These are phyloP conservation scores for Colletotrichum costaricense DNA, from an alignment of 2,329 filamentous ascomycete genomes.

Conservation along the genomic window DNA sequence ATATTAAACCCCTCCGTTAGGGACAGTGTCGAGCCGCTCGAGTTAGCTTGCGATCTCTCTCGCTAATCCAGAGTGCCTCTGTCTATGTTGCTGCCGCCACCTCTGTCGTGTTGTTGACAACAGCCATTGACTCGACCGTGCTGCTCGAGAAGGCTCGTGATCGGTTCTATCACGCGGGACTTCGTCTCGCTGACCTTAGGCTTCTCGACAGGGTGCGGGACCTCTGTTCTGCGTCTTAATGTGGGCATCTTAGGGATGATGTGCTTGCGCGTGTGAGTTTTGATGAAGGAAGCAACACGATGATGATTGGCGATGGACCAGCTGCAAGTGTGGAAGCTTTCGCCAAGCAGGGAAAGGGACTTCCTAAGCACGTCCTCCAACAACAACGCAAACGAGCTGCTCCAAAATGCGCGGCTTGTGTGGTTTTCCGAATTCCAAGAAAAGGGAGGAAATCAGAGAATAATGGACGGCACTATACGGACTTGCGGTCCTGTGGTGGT, in stretches of 20 bases:
- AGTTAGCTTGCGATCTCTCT: constrained; percentile 4
- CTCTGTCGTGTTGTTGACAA: constrained; percentile 34
- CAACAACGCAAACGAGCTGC: not conserved
- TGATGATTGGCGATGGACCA: constrained; percentile 4
- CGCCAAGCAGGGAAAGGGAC: not conserved
- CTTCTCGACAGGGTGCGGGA: constrained; percentile 5
- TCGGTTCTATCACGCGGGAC: constrained; percentile 30
- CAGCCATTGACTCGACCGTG: constrained; percentile 31
- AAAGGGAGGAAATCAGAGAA: not conserved
- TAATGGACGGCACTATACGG: not conserved
- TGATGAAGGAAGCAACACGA: not conserved
- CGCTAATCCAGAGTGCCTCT: constrained; percentile 17
- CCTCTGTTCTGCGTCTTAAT: constrained; percentile 32
- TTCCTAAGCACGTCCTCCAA: constrained; percentile 1
- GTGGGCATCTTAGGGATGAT: constrained; percentile 23
- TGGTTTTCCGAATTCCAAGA: not conserved
- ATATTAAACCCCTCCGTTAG: too few species aligned
- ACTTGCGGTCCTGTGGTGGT: constrained; percentile 7
- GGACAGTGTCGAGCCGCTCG: too few species aligned
- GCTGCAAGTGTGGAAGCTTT: not conserved
- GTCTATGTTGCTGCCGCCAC: constrained; percentile 13
- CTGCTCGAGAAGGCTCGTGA: constrained; percentile 35
- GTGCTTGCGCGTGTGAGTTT: not conserved
- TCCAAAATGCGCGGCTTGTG: not conserved
- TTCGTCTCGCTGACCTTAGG: constrained; percentile 26